Evolutionary conservation across 73 alveolate genomes (phyloP), one percentile per base, ranked within the genome.

Genomic region (Symbiodinium natans): DNA sequence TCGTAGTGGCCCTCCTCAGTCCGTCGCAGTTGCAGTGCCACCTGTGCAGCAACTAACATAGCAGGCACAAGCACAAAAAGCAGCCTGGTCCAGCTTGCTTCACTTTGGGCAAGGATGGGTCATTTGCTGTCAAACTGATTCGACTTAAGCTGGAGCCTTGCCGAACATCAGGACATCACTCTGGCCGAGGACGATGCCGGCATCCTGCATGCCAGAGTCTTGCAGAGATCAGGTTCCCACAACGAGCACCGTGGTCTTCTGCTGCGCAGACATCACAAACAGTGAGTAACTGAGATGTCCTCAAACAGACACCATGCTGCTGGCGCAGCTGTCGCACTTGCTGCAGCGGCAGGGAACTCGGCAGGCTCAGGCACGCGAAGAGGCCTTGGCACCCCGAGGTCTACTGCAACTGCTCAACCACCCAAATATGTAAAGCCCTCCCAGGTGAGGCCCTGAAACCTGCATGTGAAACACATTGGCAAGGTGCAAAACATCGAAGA

Each of bases 311-410:
- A 63, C 38, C 36, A 63, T 4, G 80, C 80, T 63, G 80, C 80
- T 17, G 80, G 80, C 19, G 80, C 80, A 3, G 80, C 80, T 13
- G 38, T 29, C 17, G 80, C 5, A 63, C 80, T n/a, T n/a, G 33
- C 40, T 36, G 36, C 80, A 29, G 80, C 80, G 9, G 9, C 80
- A 29, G 80, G 80, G 80, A 63, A 63, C 80, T 63, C 80, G 80
- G 80, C 31, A 63, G 80, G 80, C 36, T 63, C 80, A 23, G 80
- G 80, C 80, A 63, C 80, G 80, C 80, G 80, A 25, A 63, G 80
- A 3, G 80, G 80, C 80, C 80, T 63, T 36, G 80, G 80, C 10
- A 52, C 71, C 23, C 59, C 59, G 59, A 13, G 17, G 59, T 13
- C 59, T 46, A 13, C 59, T 5, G 5, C 5, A 43, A 43, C 56